Evolutionary conservation across 2,329 filamentous ascomycete genomes (phyloP).

Genomic region (Hirsutella thompsonii): DNA sequence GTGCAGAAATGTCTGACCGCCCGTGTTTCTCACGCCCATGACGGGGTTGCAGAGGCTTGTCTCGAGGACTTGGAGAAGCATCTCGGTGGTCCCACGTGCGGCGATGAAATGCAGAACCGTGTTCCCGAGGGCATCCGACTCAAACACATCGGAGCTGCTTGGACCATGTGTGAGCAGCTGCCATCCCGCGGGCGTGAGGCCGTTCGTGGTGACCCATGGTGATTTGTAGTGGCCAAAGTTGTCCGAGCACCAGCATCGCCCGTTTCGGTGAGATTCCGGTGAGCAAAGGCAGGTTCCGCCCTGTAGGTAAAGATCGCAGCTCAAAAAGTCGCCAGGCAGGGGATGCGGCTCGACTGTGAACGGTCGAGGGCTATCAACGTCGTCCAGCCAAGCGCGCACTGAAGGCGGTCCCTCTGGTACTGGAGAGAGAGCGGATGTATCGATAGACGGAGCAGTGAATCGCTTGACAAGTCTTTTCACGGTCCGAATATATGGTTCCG

Average conservation of each 20-base stretch:
- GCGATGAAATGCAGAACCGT: conserved; percentile 34
- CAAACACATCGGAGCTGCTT: conserved; percentile 5
- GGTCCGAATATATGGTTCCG: conserved; percentile 20
- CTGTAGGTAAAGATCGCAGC: conserved; percentile 13
- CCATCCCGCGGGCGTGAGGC: conserved; percentile 9
- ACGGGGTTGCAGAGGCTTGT: conserved; percentile 7
- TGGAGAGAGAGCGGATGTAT: conserved; percentile 11
- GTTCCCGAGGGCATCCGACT: conserved; percentile 31
- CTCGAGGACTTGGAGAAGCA: conserved; percentile 15
- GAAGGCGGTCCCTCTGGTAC: conserved; percentile 6
- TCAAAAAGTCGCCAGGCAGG: conserved; percentile 38
- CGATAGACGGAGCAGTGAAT: conserved; percentile 19
- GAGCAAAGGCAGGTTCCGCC: conserved; percentile 8
- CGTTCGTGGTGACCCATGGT: conserved; percentile 17
- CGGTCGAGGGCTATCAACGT: conserved; percentile 12
- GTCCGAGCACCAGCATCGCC: conserved; percentile 17
- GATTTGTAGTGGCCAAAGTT: conserved; percentile 10
- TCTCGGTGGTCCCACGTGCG: conserved; percentile 14
- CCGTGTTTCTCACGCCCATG: conserved; percentile 23
- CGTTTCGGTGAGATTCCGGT: conserved; percentile 10
- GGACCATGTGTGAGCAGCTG: conserved; percentile 6
- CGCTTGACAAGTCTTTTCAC: conserved; percentile 25
- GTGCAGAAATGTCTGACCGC: conserved; percentile 36
- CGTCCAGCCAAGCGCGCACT: conserved; percentile 13
- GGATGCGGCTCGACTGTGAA: conserved; percentile 14